Evolutionary conservation across 2,329 filamentous ascomycete species (phyloP), one percentile per base, ranked within the genome.

Genomic region (Fusarium globosum): DNA sequence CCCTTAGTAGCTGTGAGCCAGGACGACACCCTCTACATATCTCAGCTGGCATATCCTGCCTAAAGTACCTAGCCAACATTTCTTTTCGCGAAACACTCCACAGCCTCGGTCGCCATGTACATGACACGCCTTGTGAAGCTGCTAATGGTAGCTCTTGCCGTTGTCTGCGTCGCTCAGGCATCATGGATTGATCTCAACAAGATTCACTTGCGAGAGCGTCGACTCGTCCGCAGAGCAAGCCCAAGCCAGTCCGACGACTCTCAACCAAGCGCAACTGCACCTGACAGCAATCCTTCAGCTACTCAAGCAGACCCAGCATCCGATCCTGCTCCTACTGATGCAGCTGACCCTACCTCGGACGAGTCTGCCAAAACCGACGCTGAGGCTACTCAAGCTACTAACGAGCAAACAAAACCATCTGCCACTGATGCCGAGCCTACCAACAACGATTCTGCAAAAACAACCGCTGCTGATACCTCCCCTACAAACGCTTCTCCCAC

Each of bases 91-190:
- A 61, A 30, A 59, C 51, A 48, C 12, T 48, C 41, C 39, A 20
- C 21, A 61, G 16, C 11, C 23, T 67, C 52, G 49, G 23, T 53
- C 64, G 74, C 61, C 63, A 90, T 90, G 88, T 85, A 86, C 77
- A 80, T 84, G 35, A 81, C 80, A 61, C 83, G 83, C 65, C 74
- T 86, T 56, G 67, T 88, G 39, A 82, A 85, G 76, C 78, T 89
- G 67, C 79, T 89, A 64, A 77, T 88, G 70, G 80, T 88, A 73
- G 86, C 85, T 48, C 80, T 89, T 58, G 86, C 86, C 48, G 78
- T 87, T 65, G 70, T 85, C 61, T 82, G 82, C 51, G 80, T 86
- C 42, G 85, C 85, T 49, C 86, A 88, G 75, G 87, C 82, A 58
- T 78, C 80, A 35, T 79, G 77, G 75, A 65, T 80, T 69, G 70